Conservation (phyloP, 495 filamentous ascomycete species). For the Rhypophila decipiens region DNA sequence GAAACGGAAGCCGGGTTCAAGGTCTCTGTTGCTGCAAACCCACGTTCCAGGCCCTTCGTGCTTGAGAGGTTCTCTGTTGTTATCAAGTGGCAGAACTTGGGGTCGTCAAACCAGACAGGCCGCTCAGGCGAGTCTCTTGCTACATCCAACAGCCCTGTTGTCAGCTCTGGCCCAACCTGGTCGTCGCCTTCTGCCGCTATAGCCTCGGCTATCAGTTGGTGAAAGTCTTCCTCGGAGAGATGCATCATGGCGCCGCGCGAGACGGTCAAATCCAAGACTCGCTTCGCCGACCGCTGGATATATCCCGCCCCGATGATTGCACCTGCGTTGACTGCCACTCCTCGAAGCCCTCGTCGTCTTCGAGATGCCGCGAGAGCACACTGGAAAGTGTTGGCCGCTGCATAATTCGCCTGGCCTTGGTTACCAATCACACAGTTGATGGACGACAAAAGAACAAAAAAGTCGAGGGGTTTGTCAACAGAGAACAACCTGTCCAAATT, state of each 20-base stretch:
- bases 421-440: slow-evolving; percentile 46
- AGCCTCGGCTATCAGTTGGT: slow-evolving; percentile 9
- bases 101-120: too few relatives aligned
- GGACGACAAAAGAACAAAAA: slow-evolving; percentile 55
- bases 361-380: slow-evolving; percentile 28
- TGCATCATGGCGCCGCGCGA: slow-evolving; percentile 11
- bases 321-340: slow-evolving; percentile 34
- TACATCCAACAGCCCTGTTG: too few relatives aligned
- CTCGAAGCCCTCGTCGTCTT: slow-evolving; percentile 21
- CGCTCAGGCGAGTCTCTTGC: too few relatives aligned
- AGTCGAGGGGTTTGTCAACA: slow-evolving; percentile 41
- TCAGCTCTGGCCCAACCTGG: too few relatives aligned
- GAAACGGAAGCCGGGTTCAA: too few relatives aligned
- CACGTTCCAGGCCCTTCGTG: too few relatives aligned
- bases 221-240: slow-evolving; percentile 14
- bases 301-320: slow-evolving; percentile 40
- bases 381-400: slow-evolving; percentile 47
- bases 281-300: slow-evolving; percentile 7
- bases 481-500: slow-evolving; percentile 18
- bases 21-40: too few relatives aligned
- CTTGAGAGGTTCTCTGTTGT: too few relatives aligned
- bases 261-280: slow-evolving; percentile 18
- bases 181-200: slow-evolving; percentile 2
- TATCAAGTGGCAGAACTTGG: too few relatives aligned
- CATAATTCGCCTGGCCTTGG: slow-evolving; percentile 48